Evolutionary conservation across 78 protist genomes (phyloP).

Genomic region (Dictyostelium intermedium): DNA sequence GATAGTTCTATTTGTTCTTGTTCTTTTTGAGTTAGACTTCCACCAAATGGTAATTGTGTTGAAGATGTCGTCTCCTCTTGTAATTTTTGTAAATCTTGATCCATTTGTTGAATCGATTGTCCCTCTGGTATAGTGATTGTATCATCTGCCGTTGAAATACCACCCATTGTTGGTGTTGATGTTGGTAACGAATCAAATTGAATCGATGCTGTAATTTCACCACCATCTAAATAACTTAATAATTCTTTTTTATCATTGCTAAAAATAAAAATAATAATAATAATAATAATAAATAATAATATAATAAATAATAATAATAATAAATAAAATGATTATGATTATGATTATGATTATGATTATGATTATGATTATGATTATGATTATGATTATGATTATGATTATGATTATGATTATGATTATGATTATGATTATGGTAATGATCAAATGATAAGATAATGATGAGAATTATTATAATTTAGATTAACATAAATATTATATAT

Average conservation of each 20-base stretch:
- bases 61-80: background rate
- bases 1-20: background rate
- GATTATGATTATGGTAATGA: no score
- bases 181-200: slow-evolving; percentile 10
- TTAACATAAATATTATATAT: no score
- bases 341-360: no score
- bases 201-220: slow-evolving; percentile 20
- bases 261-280: background rate
- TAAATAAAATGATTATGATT: background rate
- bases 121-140: background rate
- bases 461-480: no score
- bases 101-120: background rate
- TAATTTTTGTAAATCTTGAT: background rate
- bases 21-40: background rate
- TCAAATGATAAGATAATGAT: no score
- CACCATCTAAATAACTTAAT: slow-evolving; percentile 46
- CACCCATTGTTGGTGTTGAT: background rate
- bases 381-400: no score
- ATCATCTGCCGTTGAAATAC: background rate
- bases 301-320: no score
- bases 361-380: no score
- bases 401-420: no score
- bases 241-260: slow-evolving; percentile 70
- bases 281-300: no score
- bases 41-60: background rate